Evolutionary conservation across 73 alveolate genomes (phyloP).

Genomic region (Symbiodinium natans): DNA sequence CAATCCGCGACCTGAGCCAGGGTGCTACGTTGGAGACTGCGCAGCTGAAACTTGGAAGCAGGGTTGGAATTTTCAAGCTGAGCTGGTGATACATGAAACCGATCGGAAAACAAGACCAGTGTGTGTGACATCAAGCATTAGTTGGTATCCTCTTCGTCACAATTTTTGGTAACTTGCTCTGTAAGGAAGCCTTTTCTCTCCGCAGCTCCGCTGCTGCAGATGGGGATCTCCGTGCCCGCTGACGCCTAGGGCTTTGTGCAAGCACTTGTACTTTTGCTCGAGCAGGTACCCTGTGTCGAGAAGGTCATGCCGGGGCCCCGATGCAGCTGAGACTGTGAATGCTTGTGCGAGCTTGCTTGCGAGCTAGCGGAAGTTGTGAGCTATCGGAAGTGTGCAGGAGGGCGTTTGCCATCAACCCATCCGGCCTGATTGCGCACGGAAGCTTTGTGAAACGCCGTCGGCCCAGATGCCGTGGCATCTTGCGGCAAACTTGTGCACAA

Average conservation of each 20-base stretch:
- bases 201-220: constrained; percentile 49
- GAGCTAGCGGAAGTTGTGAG: neutral
- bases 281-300: constrained; percentile 42
- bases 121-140: no score
- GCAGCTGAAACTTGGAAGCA: neutral
- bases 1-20: no score
- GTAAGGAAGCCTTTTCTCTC: constrained; percentile 39
- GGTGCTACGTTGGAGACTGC: neutral
- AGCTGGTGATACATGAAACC: no score
- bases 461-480: neutral
- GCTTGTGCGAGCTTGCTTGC: neutral
- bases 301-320: constrained; percentile 26
- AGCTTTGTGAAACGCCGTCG: constrained; percentile 25
- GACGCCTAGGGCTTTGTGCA: neutral
- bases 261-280: neutral
- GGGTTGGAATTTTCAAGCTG: neutral
- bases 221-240: constrained; percentile 26
- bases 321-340: neutral
- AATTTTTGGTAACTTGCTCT: no score
- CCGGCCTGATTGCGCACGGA: constrained; percentile 36
- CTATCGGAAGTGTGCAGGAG: neutral
- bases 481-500: no score
- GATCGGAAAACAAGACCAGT: no score
- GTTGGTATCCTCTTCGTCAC: no score
- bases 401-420: constrained; percentile 1